Percentiles rank a stretch among this genome's conserved stretches.
These are phyloP conservation scores for Diaporthe citrichinensis DNA, from an alignment of 2,329 filamentous ascomycete genomes.

Conservation along the genomic window DNA sequence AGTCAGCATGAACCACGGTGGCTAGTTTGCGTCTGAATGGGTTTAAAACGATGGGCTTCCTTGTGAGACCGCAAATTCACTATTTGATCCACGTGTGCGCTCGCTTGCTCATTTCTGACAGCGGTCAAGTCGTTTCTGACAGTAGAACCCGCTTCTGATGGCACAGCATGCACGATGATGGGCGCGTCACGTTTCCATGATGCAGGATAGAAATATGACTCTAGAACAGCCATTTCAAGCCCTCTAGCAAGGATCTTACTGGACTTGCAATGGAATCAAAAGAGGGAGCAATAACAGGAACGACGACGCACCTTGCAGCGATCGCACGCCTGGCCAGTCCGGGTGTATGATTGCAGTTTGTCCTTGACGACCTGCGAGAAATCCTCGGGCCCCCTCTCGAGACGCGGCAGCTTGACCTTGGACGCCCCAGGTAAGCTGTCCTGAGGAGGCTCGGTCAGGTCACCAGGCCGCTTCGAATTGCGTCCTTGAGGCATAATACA, in stretches of 20 bases:
- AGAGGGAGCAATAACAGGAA: background rate
- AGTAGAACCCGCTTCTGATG: background rate
- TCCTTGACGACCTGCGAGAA: slow-evolving; percentile 71
- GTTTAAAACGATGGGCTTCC: background rate
- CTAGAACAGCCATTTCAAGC: background rate
- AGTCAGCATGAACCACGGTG: background rate
- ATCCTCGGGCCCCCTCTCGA: slow-evolving; percentile 63
- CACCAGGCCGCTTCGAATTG: slow-evolving; percentile 60
- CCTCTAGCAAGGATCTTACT: too few relatives aligned
- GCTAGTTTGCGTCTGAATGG: background rate
- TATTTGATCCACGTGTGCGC: background rate
- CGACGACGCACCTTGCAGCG: slow-evolving; percentile 79
- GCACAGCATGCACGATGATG: slow-evolving; percentile 1
- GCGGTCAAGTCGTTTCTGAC: background rate
- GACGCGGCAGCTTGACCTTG: slow-evolving; percentile 65
- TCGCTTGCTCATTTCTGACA: slow-evolving; percentile 5
- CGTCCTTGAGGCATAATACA: slow-evolving; percentile 56
- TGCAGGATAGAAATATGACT: background rate
- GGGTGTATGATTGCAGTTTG: slow-evolving; percentile 67
- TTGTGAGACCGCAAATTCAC: background rate
- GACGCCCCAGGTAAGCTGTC: slow-evolving; percentile 47
- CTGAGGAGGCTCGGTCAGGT: slow-evolving; percentile 52
- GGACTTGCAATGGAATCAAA: background rate
- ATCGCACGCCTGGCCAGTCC: slow-evolving; percentile 89
- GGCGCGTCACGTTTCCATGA: background rate